Base-by-base conservation (phyloP, 331 rosid species). In the Erythrophleum ivorense region DNA sequence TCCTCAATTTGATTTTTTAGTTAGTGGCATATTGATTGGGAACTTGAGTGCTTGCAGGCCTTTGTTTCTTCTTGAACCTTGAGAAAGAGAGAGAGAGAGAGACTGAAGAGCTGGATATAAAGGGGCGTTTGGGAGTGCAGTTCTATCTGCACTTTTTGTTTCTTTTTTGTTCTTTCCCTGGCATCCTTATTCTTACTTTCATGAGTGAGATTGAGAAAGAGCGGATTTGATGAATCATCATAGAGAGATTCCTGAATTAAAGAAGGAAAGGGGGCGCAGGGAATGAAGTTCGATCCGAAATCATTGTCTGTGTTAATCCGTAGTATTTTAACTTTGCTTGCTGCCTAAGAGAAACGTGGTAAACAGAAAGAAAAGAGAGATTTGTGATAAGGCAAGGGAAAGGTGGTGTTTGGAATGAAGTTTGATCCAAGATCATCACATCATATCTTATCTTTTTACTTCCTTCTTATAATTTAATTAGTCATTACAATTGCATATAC, bases 221-320 rank as follows among this genome's bases (percentile, higher is more conserved):
- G 40, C 10, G 15, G 73, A 41, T 18, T 67, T 67, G 52, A 7
- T 0, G 31, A 40, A 65, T 38, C 71, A 6, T 8, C 11, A 21
- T 12, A 66, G 18, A 49, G 72, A 13, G 80, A 64, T 19, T 54
- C 71, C 16, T 71, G 63, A 0, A 66, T 75, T 46, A 16, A 70
- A 71, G 84, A 66, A 48, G 86, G 88, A 87, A 87, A 91, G 84
- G 59, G 46, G 80, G 75, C 54, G 75, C 54, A 24, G 88, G 84
- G 89, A 89, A 89, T 89, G 92, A 86, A 81, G 92, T 87, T 87
- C 81, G 90, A 73, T 88, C 89, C 91, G 81, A 91, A 86, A 91
- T 91, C 92, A 79, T 73, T 71, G 52, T 85, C 46, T 54, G 1
- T 71, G 33, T 60, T 4, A 59, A 29, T 74, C 69, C 41, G 31